Conservation (phyloP, 2,329 filamentous ascomycete species). For the Cladophialophora carrionii region DNA sequence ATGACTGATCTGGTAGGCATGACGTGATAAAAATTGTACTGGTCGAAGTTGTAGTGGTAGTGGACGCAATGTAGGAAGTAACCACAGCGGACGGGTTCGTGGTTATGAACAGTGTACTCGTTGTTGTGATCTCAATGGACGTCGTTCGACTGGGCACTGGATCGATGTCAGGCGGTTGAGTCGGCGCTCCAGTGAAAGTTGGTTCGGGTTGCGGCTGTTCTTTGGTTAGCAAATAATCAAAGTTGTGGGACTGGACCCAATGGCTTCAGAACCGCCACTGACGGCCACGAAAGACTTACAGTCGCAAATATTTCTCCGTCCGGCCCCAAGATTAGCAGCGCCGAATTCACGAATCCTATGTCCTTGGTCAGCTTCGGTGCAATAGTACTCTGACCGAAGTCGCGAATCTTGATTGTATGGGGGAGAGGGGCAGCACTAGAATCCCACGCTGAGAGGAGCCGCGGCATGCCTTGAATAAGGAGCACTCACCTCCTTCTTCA, state of each 20-base stretch:
- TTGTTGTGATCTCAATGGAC: conserved; percentile 3
- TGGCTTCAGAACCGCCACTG: neutral
- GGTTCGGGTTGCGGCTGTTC: conserved; percentile 21
- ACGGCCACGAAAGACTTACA: neutral
- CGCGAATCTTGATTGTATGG: neutral
- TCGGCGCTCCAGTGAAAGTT: conserved; percentile 30
- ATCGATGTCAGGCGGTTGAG: conserved; percentile 22
- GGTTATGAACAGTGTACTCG: neutral
- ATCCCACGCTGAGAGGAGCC: neutral
- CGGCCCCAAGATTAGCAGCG: conserved; percentile 29
- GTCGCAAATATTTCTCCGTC: conserved; percentile 31
- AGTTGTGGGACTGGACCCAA: neutral
- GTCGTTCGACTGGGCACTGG: conserved; percentile 25
- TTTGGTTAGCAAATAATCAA: neutral
- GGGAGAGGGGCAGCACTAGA: neutral
- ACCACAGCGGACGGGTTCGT: neutral
- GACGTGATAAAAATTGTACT: conserved; percentile 24
- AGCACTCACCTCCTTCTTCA: conserved; percentile 32
- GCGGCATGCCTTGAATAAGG: neutral
- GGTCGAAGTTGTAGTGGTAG: conserved; percentile 22
- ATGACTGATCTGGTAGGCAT: conserved; percentile 12
- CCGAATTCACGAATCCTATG: conserved; percentile 30
- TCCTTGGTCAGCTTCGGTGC: conserved; percentile 7
- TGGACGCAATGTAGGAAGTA: conserved; percentile 2
- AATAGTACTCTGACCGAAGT: neutral